These are phyloP conservation scores for Euphorbia neoarborescens DNA, from an alignment of 441 rosid species.

Conservation along the genomic window DNA sequence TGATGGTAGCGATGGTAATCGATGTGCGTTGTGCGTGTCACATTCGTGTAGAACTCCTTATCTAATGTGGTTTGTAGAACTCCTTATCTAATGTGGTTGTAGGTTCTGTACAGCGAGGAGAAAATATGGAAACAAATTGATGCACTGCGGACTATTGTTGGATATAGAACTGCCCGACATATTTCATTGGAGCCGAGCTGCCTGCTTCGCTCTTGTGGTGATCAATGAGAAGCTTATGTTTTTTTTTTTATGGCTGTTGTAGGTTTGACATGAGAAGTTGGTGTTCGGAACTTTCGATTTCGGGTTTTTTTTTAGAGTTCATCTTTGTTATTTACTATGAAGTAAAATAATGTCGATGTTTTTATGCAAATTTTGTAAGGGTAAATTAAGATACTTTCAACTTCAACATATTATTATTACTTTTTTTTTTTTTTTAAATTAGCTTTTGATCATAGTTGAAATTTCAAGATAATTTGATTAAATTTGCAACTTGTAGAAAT, in stretches of 20 bases:
- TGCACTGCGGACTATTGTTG: conserved; percentile 30
- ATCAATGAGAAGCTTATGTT: conserved; percentile 43
- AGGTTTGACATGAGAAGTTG: conserved; percentile 50
- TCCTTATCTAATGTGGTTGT: conserved; percentile 18
- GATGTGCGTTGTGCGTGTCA: too few relatives aligned
- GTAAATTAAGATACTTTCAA: too few relatives aligned
- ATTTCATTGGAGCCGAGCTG: conserved; percentile 63
- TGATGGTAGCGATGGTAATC: not conserved
- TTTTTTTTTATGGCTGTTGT: conserved; percentile 73
- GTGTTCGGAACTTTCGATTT: conserved; percentile 3
- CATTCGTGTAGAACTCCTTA: not conserved
- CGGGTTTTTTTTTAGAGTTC: not conserved
- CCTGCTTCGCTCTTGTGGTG: conserved; percentile 40
- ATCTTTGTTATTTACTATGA: not conserved
- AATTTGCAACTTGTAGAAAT: too few relatives aligned
- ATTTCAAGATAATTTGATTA: too few relatives aligned
- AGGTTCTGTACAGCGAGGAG: conserved; percentile 34
- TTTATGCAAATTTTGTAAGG: not conserved
- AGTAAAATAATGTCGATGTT: not conserved
- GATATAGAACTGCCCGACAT: conserved; percentile 14
- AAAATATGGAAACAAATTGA: conserved; percentile 58
- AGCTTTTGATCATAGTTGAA: too few relatives aligned
- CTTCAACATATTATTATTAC: too few relatives aligned
- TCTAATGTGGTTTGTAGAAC: conserved; percentile 11
- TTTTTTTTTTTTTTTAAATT: too few relatives aligned